Conservation (phyloP, 805 yeast species). For the Maudiozyma pseudohumilis region DNA sequence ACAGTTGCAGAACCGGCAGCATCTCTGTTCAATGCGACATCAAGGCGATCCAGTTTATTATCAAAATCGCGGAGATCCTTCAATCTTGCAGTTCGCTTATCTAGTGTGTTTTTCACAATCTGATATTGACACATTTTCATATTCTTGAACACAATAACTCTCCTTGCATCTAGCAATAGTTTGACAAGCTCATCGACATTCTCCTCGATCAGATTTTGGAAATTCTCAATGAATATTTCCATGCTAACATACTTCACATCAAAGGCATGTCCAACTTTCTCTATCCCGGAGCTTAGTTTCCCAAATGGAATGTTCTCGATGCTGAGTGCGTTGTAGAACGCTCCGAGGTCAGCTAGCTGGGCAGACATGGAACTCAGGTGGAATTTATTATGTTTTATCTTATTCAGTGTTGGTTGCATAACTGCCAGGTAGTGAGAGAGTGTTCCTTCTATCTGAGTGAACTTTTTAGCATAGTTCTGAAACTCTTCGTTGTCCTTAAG, state of each 20-base stretch:
- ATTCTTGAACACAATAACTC: slow-evolving; percentile 50
- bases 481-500: slow-evolving; percentile 2
- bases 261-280: slow-evolving; percentile 76
- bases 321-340: slow-evolving; percentile 50
- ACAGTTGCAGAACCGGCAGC: slow-evolving; percentile 30
- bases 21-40: slow-evolving; percentile 29
- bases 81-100: slow-evolving; percentile 27
- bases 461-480: slow-evolving; percentile 2
- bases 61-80: slow-evolving; percentile 29
- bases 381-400: slow-evolving; percentile 20
- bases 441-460: slow-evolving; percentile 27
- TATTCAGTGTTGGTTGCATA: slow-evolving; percentile 21
- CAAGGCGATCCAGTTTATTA: slow-evolving; percentile 21
- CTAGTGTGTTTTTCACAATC: slow-evolving; percentile 33
- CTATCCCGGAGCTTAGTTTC: slow-evolving; percentile 46
- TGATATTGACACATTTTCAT: slow-evolving; percentile 44
- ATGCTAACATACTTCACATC: slow-evolving; percentile 57
- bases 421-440: slow-evolving; percentile 30
- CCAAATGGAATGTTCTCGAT: slow-evolving; percentile 39
- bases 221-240: slow-evolving; percentile 35
- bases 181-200: slow-evolving; percentile 31
- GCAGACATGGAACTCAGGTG: slow-evolving; percentile 46
- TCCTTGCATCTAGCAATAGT: slow-evolving; percentile 27
- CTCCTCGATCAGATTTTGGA: slow-evolving; percentile 31
- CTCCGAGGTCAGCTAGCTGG: slow-evolving; percentile 72